Evolutionary conservation across 345 rosid species (phyloP).

Genomic region (Sisymbrium altissimum): DNA sequence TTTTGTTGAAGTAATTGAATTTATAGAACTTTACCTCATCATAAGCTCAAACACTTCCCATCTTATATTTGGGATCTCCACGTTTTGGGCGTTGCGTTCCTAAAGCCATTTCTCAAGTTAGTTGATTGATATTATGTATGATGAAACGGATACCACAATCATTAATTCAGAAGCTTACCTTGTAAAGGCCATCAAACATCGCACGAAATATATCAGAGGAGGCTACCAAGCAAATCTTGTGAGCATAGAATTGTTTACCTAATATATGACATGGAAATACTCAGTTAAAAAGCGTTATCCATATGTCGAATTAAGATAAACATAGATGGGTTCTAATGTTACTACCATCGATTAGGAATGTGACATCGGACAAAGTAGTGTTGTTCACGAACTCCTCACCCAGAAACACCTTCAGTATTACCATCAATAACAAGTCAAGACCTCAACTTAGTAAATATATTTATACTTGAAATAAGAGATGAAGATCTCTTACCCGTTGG

Average conservation of each 20-base stretch:
- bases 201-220: constrained; percentile 79
- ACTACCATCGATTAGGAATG: constrained; percentile 70
- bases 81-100: constrained; percentile 68
- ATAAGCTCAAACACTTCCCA: constrained; percentile 75
- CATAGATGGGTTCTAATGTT: background rate
- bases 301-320: background rate
- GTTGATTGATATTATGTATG: background rate
- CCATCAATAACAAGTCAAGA: background rate
- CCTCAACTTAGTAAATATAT: background rate
- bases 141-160: background rate
- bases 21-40: constrained; percentile 49
- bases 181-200: constrained; percentile 78
- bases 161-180: constrained; percentile 38
- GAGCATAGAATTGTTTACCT: constrained; percentile 71
- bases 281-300: background rate
- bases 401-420: constrained; percentile 48
- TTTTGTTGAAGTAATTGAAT: background rate
- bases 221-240: constrained; percentile 73
- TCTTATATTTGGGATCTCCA: constrained; percentile 72
- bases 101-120: constrained; percentile 32
- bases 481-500: constrained; percentile 39
- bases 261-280: constrained; percentile 11
- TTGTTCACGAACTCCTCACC: constrained; percentile 70
- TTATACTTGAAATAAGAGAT: background rate
- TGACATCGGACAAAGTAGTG: constrained; percentile 63